These are phyloP conservation scores for Arthrobotrys megalospora DNA, from an alignment of 2,329 filamentous ascomycete species.

Conservation along the genomic window DNA sequence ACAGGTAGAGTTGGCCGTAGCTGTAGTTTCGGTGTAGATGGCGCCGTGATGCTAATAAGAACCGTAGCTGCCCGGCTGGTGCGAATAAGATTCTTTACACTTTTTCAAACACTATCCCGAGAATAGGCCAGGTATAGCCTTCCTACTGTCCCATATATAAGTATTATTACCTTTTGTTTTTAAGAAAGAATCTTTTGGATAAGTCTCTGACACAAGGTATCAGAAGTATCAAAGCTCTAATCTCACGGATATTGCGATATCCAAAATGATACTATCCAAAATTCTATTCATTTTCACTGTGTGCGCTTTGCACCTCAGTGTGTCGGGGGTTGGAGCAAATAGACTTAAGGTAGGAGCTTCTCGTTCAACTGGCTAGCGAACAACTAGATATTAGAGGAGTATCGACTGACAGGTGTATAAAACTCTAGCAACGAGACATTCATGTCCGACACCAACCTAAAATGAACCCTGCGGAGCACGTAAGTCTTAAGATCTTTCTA, in stretches of 20 bases:
- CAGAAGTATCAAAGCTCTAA: too few species aligned
- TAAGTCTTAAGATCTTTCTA: slow-evolving; percentile 2
- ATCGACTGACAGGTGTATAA: neutral
- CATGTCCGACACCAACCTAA: neutral
- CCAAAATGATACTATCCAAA: too few species aligned
- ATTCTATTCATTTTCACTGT: neutral
- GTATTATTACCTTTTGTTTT: too few species aligned
- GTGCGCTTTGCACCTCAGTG: neutral
- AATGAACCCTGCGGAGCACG: neutral
- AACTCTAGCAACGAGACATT: neutral
- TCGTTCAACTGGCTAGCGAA: too few species aligned
- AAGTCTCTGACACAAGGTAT: too few species aligned
- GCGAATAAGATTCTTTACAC: neutral
- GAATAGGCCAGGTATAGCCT: too few species aligned
- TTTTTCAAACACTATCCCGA: neutral
- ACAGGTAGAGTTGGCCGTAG: too few species aligned
- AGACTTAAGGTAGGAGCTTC: too few species aligned
- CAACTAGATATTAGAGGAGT: neutral
- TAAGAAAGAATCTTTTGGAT: too few species aligned
- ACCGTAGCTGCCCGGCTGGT: neutral
- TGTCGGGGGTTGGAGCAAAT: too few species aligned
- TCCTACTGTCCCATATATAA: too few species aligned
- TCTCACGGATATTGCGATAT: too few species aligned
- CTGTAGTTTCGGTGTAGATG: neutral
- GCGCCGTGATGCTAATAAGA: neutral